These are phyloP conservation scores for Fagopyrum esculentum DNA, from an alignment of 148 eudicot species.

Conservation along the genomic window DNA sequence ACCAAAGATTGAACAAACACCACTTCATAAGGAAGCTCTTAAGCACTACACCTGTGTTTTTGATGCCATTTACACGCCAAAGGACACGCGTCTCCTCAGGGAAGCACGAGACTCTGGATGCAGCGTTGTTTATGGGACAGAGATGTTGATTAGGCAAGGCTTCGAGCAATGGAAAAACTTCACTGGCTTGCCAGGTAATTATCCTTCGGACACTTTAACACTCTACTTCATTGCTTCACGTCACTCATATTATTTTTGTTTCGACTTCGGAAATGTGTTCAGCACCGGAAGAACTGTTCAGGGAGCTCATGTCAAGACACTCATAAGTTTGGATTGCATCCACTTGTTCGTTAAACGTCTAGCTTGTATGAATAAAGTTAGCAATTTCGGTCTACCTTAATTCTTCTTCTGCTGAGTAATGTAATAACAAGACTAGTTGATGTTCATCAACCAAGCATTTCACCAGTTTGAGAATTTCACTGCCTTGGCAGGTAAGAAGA, in stretches of 20 bases:
- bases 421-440: neutral
- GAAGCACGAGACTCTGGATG: constrained; percentile 18
- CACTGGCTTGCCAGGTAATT: constrained; percentile 21
- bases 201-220: neutral
- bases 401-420: neutral
- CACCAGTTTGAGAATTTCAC: too few species aligned
- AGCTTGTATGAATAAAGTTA: neutral
- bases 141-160: constrained; percentile 23
- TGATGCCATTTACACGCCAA: constrained; percentile 23
- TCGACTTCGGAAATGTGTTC: constrained; percentile 13
- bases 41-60: constrained; percentile 16
- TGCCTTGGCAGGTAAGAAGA: neutral
- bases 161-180: constrained; percentile 21
- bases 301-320: constrained; percentile 35
- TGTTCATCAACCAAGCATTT: neutral
- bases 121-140: constrained; percentile 19
- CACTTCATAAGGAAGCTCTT: constrained; percentile 33
- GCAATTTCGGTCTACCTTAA: neutral
- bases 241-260: neutral
- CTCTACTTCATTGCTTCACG: neutral
- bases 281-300: constrained; percentile 61
- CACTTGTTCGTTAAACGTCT: neutral
- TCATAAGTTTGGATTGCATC: neutral
- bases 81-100: constrained; percentile 18
- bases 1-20: constrained; percentile 53